Evolutionary conservation across 2,329 filamentous ascomycete genomes (phyloP).

Genomic region (Mycocentrospora acerina): DNA sequence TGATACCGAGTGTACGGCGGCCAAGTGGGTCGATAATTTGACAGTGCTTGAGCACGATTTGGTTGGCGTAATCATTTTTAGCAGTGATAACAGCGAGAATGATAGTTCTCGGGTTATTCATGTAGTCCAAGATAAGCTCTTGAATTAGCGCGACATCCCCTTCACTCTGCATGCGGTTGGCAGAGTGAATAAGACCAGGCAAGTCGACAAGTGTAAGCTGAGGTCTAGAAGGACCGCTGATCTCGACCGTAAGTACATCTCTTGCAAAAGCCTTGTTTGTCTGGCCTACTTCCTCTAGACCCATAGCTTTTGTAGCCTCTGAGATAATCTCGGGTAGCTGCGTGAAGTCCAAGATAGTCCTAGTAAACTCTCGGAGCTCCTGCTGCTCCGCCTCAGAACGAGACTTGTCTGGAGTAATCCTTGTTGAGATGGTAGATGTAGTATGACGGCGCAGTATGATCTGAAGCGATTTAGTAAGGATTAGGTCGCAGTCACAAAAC

Average conservation of each 20-base stretch:
- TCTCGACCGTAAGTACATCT: conserved; percentile 32
- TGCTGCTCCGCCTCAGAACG: conserved; percentile 29
- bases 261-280: conserved; percentile 14
- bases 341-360: conserved; percentile 15
- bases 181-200: conserved; percentile 53
- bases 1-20: conserved; percentile 56
- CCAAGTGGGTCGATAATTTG: conserved; percentile 49
- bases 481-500: no score
- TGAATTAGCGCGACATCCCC: conserved; percentile 50
- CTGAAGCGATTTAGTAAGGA: no score
- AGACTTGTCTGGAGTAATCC: conserved; percentile 41
- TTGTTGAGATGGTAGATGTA: conserved; percentile 28
- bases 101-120: conserved; percentile 46
- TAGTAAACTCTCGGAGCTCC: conserved; percentile 25
- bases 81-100: conserved; percentile 45
- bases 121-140: conserved; percentile 48
- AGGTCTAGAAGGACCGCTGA: conserved; percentile 35
- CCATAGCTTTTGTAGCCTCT: conserved; percentile 56
- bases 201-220: conserved; percentile 59
- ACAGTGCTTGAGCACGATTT: conserved; percentile 56
- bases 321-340: conserved; percentile 38
- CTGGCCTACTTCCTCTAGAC: conserved; percentile 44
- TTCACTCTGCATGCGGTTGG: conserved; percentile 47
- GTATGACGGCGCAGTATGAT: conserved; percentile 45
- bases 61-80: conserved; percentile 55